These are phyloP conservation scores for Kodamaea alishanica DNA, from an alignment of 1,139 yeast genomes.

Conservation along the genomic window DNA sequence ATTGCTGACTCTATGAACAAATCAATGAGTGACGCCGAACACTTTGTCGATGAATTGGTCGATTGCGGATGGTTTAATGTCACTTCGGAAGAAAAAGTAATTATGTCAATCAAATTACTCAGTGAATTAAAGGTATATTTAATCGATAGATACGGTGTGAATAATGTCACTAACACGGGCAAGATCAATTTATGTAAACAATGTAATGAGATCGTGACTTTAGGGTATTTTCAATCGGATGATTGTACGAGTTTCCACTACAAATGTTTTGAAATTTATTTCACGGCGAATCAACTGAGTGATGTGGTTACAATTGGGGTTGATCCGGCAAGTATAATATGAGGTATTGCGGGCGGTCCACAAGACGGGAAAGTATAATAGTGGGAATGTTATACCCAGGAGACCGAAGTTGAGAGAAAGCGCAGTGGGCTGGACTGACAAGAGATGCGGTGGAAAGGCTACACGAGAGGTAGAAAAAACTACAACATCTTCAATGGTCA, in stretches of 20 bases:
- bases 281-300: constrained; percentile 18
- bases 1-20: constrained; percentile 23
- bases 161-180: constrained; percentile 31
- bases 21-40: constrained; percentile 30
- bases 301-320: constrained; percentile 19
- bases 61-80: constrained; percentile 53
- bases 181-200: constrained; percentile 46
- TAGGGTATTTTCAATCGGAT: constrained; percentile 38
- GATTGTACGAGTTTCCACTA: constrained; percentile 47
- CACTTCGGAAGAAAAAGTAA: constrained; percentile 25
- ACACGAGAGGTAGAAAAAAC: neutral
- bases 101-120: constrained; percentile 40
- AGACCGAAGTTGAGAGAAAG: too few relatives aligned
- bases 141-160: constrained; percentile 40
- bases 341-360: too few relatives aligned
- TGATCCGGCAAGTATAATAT: constrained; percentile 11
- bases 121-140: constrained; percentile 48
- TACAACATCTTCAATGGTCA: neutral
- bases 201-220: constrained; percentile 55
- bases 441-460: neutral
- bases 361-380: neutral
- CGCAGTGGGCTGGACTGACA: too few relatives aligned
- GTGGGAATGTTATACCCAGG: too few relatives aligned
- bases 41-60: constrained; percentile 37
- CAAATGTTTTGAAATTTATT: constrained; percentile 40